Evolutionary conservation across 2,329 filamentous ascomycete genomes (phyloP), one percentile per base, ranked within the genome.

Genomic region (Pezicula carpinea): DNA sequence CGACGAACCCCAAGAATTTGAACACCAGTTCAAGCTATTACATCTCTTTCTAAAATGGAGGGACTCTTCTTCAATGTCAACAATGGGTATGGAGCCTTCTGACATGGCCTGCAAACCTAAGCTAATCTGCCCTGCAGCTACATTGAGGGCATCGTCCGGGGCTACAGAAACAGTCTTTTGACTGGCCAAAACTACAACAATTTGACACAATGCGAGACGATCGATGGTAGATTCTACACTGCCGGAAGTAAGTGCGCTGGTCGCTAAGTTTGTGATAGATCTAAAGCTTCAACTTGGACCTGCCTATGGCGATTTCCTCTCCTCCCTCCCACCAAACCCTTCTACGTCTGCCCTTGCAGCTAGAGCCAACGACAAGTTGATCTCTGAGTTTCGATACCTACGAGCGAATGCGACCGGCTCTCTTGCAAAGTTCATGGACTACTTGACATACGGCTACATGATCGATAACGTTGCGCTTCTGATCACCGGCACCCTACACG

Each of bases 401-500:
- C 89, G 95, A 59, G 90, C 91, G 53, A 96, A 99, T 65, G 88
- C 92, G 22, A 89, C 89, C 2, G 93, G 93, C 14, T 89, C 90
- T 1, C 82, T 96, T 32, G 85, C 91, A 53, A 90, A 89, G 65
- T 99, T 99, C 69, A 90, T 99, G 81, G 90, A 97, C 69, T 99
- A 96, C 69, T 76, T 99, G 52, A 99, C 93, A 1, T 99, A 99
- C 67, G 92, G 91, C 53, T 99, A 99, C 77, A 99, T 99, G 93
- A 99, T 99, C 69, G 93, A 99, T 72, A 99, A 99, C 62, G 90
- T 99, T 44, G 93, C 95, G 33, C 84, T 99, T 34, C 82, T 99
- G 62, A 99, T 99, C 69, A 99, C 93, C 18, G 93, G 93, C 53
- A 99, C 93, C 11, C 80, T 99, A 23, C 93, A 99, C 71, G 95